These are phyloP conservation scores for Lactarius sp. DNA, from an alignment of 768 basidiomycete genomes.

Conservation along the genomic window DNA sequence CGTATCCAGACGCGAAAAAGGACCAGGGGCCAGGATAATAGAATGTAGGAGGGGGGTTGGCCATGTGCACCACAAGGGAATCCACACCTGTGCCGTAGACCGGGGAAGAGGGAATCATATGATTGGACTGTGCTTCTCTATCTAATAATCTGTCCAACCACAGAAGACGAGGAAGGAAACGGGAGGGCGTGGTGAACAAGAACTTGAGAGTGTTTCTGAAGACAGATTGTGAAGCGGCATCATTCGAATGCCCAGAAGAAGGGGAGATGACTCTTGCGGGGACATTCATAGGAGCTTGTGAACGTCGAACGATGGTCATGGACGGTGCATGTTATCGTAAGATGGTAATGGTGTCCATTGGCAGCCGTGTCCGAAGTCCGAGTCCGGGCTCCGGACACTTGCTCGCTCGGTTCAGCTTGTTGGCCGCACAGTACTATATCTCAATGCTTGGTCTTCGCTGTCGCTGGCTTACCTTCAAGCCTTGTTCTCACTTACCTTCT, in stretches of 20 bases:
- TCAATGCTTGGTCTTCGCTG: not conserved
- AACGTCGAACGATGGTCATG: not conserved
- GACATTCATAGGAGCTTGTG: constrained; percentile 6
- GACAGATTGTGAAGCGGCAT: not conserved
- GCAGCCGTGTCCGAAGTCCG: not conserved
- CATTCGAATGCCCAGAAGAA: not conserved
- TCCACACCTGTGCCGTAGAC: constrained; percentile 12
- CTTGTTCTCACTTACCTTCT: not conserved
- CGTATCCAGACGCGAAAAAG: constrained; percentile 71
- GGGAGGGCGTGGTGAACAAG: constrained; percentile 3
- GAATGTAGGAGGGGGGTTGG: constrained; percentile 17
- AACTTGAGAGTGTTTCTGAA: constrained; percentile 6
- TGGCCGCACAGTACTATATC: too few relatives aligned
- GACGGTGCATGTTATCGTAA: constrained; percentile 6
- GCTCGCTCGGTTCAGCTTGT: not conserved
- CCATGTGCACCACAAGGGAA: constrained; percentile 6
- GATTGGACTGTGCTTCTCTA: constrained; percentile 6
- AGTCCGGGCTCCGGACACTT: not conserved
- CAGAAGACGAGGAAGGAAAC: constrained; percentile 8
- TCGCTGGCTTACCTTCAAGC: not conserved
- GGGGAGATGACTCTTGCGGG: not conserved
- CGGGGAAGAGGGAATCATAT: not conserved
- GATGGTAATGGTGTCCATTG: not conserved
- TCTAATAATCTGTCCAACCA: constrained; percentile 12
- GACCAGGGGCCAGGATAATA: constrained; percentile 58